These are phyloP conservation scores for Basidiobolus meristosporus DNA, from an alignment of 371 early-diverging fungal genomes.

Conservation along the genomic window DNA sequence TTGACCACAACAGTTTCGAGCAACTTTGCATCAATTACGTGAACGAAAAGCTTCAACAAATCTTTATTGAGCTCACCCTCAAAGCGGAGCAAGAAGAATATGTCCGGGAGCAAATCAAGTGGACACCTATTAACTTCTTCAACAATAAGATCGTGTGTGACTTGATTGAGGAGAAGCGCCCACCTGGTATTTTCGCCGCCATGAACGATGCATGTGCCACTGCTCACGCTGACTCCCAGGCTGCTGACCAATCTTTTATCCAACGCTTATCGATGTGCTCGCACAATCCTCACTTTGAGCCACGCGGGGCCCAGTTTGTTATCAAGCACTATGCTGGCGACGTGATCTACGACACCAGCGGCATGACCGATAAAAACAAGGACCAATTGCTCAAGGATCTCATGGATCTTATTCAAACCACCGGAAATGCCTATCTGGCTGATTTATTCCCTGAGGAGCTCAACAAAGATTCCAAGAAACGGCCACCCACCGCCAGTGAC, in stretches of 20 bases:
- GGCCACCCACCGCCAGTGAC: slow-evolving; percentile 70
- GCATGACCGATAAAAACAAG: slow-evolving; percentile 98
- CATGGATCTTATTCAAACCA: slow-evolving; percentile 54
- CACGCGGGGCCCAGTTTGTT: slow-evolving; percentile 53
- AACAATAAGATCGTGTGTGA: slow-evolving; percentile 97
- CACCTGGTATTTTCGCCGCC: slow-evolving; percentile 82
- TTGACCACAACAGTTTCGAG: slow-evolving; percentile 96
- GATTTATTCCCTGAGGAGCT: slow-evolving; percentile 74
- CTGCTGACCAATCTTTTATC: slow-evolving; percentile 75
- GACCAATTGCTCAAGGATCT: slow-evolving; percentile 87
- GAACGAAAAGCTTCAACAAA: slow-evolving; percentile 99
- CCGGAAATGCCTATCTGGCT: slow-evolving; percentile 38
- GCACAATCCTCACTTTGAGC: slow-evolving; percentile 60
- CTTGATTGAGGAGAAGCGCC: slow-evolving; percentile 87
- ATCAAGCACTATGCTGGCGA: slow-evolving; percentile 95
- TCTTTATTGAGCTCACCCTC: slow-evolving; percentile 97
- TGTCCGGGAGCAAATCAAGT: slow-evolving; percentile 90
- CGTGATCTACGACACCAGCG: slow-evolving; percentile 80
- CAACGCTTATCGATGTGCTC: slow-evolving; percentile 51
- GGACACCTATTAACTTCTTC: slow-evolving; percentile 99
- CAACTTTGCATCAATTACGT: slow-evolving; percentile 99
- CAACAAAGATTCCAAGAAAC: slow-evolving; percentile 69
- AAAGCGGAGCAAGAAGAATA: slow-evolving; percentile 97
- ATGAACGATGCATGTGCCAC: slow-evolving; percentile 91
- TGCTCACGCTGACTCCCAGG: slow-evolving; percentile 71